Percentiles rank a stretch among this genome's conserved stretches.
phyloP scores from a whole-genome alignment of 192 early-diverging fungal species.

The Rhizophagus sp. region DNA sequence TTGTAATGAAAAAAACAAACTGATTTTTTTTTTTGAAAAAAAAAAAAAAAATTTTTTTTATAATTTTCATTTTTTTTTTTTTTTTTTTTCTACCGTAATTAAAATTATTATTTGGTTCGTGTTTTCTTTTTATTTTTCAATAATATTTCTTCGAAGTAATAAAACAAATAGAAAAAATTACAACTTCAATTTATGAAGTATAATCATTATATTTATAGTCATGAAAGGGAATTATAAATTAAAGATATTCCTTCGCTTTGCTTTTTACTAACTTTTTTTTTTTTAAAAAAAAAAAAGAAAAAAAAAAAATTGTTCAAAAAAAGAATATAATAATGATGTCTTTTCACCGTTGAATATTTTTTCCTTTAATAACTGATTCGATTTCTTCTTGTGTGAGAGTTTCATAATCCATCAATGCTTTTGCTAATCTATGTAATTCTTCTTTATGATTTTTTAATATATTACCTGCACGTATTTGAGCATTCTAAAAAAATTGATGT shows the following conservation, averaged over 20 bases:
- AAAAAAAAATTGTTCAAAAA: not conserved
- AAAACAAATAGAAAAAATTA: too few relatives aligned
- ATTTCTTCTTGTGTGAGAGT: constrained; percentile 92
- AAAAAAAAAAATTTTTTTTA: too few relatives aligned
- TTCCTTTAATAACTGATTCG: constrained; percentile 69
- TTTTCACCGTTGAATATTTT: constrained; percentile 52
- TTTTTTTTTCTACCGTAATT: too few relatives aligned
- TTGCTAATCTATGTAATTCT: constrained; percentile 88
- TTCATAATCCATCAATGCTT: constrained; percentile 94
- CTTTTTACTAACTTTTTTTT: not conserved
- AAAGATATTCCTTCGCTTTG: too few relatives aligned
- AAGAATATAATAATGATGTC: not conserved
- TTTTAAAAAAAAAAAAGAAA: not conserved
- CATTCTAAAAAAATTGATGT: constrained; percentile 46
- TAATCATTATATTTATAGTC: too few relatives aligned
- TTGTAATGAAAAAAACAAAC: too few relatives aligned
- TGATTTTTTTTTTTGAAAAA: too few relatives aligned
- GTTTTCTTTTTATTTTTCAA: too few relatives aligned
- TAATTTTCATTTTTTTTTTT: too few relatives aligned
- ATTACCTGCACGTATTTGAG: constrained; percentile 68
- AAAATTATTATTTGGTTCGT: too few relatives aligned
- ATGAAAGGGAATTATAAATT: not conserved
- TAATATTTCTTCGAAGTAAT: too few relatives aligned
- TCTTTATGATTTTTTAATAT: constrained; percentile 77
- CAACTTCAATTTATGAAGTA: too few relatives aligned